Evolutionary conservation across 441 rosid genomes (phyloP).

Genomic region (Flueggea neowawraea): DNA sequence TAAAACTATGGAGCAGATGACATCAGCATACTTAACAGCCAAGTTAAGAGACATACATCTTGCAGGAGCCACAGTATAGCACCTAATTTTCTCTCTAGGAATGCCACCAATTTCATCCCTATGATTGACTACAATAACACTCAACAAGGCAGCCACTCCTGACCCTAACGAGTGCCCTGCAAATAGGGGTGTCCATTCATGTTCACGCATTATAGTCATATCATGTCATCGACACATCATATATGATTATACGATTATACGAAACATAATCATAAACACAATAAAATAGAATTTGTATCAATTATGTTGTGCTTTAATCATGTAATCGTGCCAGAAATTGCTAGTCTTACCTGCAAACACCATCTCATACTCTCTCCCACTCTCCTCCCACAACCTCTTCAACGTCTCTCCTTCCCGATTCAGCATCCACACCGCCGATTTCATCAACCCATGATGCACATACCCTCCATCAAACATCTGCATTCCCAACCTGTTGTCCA

Average conservation of each 20-base stretch:
- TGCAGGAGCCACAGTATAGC: slow-evolving; percentile 88
- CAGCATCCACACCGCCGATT: slow-evolving; percentile 79
- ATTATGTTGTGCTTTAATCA: too few relatives aligned
- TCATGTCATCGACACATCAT: too few relatives aligned
- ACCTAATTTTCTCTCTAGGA: slow-evolving; percentile 57
- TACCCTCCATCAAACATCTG: slow-evolving; percentile 78
- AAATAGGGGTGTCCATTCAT: slow-evolving; percentile 31
- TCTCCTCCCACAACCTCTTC: slow-evolving; percentile 68
- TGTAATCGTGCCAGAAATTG: too few relatives aligned
- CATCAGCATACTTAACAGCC: slow-evolving; percentile 98
- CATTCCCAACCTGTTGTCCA: slow-evolving; percentile 67
- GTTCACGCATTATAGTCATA: too few relatives aligned
- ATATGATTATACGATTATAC: too few relatives aligned
- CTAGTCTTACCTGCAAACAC: slow-evolving; percentile 50
- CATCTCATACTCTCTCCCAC: slow-evolving; percentile 50
- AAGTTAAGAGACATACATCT: slow-evolving; percentile 95
- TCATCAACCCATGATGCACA: slow-evolving; percentile 78
- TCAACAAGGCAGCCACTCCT: slow-evolving; percentile 74
- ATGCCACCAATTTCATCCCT: slow-evolving; percentile 59
- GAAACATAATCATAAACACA: too few relatives aligned
- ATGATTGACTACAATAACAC: slow-evolving; percentile 49
- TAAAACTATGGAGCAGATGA: slow-evolving; percentile 71
- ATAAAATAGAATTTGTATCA: too few relatives aligned
- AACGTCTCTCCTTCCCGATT: slow-evolving; percentile 61
- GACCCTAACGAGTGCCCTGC: slow-evolving; percentile 93